A percentile compares a stretch with the other conserved stretches of the same genome.
Conservation (phyloP, 2,329 filamentous ascomycete genomes). For the Cercospora beticola region DNA sequence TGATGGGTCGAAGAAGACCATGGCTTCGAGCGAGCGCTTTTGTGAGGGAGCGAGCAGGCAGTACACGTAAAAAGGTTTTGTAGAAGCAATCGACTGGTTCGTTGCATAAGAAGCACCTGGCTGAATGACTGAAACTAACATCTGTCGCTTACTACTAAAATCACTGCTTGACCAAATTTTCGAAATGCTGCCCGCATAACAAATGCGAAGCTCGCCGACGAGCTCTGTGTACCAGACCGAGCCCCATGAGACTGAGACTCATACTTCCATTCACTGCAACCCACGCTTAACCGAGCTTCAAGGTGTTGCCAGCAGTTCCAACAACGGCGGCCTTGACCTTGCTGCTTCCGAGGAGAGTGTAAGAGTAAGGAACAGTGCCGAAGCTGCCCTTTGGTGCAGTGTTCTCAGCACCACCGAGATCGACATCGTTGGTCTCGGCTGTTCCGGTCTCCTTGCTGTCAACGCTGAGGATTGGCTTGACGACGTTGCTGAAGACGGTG, state of each 20-base stretch:
- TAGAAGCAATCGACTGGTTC: neutral
- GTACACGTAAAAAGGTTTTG: neutral
- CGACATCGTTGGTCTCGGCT: conserved; percentile 42
- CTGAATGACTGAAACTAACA: neutral
- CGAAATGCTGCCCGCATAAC: neutral
- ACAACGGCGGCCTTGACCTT: conserved; percentile 43
- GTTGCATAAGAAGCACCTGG: neutral
- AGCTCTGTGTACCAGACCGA: neutral
- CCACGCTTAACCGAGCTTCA: conserved; percentile 33
- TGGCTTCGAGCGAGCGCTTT: neutral
- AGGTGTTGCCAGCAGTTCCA: conserved; percentile 42
- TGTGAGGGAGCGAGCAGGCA: neutral
- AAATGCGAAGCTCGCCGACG: neutral
- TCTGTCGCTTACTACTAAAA: neutral
- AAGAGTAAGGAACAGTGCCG: conserved; percentile 38
- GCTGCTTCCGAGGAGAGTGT: conserved; percentile 37
- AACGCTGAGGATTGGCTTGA: conserved; percentile 40
- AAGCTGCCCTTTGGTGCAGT: conserved; percentile 38
- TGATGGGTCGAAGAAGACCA: neutral
- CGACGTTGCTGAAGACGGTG: conserved; percentile 40
- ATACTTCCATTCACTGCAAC: neutral
- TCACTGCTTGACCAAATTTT: neutral
- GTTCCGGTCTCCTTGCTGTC: conserved; percentile 38
- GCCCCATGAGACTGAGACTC: neutral
- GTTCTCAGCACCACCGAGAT: conserved; percentile 40